Evolutionary conservation across 306 rosid species (phyloP).

Genomic region (Chamaecrista fasciculata): DNA sequence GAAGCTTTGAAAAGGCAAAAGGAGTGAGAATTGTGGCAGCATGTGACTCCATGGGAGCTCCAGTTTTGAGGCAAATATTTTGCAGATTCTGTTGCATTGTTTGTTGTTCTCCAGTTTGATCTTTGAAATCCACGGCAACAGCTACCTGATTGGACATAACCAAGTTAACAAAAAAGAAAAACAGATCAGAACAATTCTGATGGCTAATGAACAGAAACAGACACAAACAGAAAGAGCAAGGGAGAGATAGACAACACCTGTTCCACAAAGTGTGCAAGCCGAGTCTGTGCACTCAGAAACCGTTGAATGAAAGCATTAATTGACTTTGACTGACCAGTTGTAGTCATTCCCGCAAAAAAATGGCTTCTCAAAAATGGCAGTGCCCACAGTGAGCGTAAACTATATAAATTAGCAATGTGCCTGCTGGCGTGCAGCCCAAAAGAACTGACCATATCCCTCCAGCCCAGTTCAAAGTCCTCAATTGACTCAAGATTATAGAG

Average conservation of each 20-base stretch:
- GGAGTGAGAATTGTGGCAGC: slow-evolving; percentile 89
- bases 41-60: slow-evolving; percentile 98
- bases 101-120: slow-evolving; percentile 97
- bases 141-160: slow-evolving; percentile 65
- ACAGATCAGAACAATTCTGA: slow-evolving; percentile 1
- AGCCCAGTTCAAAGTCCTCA: slow-evolving; percentile 86
- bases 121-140: slow-evolving; percentile 91
- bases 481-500: slow-evolving; percentile 79
- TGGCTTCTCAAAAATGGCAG: slow-evolving; percentile 89
- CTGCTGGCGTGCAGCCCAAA: slow-evolving; percentile 85
- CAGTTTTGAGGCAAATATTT: slow-evolving; percentile 91
- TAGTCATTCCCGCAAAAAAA: slow-evolving; percentile 91
- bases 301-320: slow-evolving; percentile 94
- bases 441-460: slow-evolving; percentile 88
- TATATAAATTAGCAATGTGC: slow-evolving; percentile 77
- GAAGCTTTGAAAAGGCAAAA: slow-evolving; percentile 89
- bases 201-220: neutral
- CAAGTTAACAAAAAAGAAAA: slow-evolving; percentile 19
- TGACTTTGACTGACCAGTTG: slow-evolving; percentile 86
- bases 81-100: slow-evolving; percentile 99
- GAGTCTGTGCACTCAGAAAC: slow-evolving; percentile 88
- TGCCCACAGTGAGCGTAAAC: slow-evolving; percentile 78
- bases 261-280: slow-evolving; percentile 88
- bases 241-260: slow-evolving; percentile 54
- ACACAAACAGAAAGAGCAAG: neutral